A percentile compares a stretch with the other conserved stretches of the same genome.
Evolutionary conservation across 352 stramenopile species (phyloP).

Genomic region (Discostella stelligera): DNA sequence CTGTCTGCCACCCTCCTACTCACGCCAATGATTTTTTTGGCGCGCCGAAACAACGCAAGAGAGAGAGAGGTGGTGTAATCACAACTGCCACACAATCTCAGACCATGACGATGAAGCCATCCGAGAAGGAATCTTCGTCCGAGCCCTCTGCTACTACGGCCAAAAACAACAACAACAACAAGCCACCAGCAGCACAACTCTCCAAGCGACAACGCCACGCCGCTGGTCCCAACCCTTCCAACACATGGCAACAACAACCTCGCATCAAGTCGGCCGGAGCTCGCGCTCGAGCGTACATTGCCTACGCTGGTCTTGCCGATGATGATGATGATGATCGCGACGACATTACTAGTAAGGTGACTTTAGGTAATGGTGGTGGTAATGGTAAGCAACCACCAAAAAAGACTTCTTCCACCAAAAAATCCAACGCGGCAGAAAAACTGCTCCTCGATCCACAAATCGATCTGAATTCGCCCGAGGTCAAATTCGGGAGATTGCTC

Average conservation of each 20-base stretch:
- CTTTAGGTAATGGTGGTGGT: too few species aligned
- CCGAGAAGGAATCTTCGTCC: slow-evolving; percentile 18
- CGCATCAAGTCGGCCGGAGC: slow-evolving; percentile 69
- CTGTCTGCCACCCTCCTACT: background rate
- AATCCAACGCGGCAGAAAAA: background rate
- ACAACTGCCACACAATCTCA: background rate
- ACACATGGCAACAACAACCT: slow-evolving; percentile 77
- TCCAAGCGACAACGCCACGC: slow-evolving; percentile 68
- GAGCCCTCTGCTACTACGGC: background rate
- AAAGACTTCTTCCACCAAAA: background rate
- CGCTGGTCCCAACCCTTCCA: slow-evolving; percentile 64
- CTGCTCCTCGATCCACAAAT: slow-evolving; percentile 48
- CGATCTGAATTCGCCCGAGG: slow-evolving; percentile 69
- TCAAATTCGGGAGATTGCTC: slow-evolving; percentile 76
- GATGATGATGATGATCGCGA: slow-evolving; percentile 6
- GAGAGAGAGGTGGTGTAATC: background rate
- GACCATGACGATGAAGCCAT: slow-evolving; percentile 1
- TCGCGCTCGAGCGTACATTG: slow-evolving; percentile 65
- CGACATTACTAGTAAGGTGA: background rate
- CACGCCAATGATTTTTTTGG: background rate
- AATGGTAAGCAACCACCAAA: too few species aligned
- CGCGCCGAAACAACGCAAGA: background rate
- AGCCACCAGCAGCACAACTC: slow-evolving; percentile 13
- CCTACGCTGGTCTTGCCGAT: slow-evolving; percentile 60
- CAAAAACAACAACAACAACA: slow-evolving; percentile 8